A percentile compares a stretch with the other conserved stretches of the same genome.
phyloP scores from a whole-genome alignment of 306 rosid species.

The Benincasa hispida region DNA sequence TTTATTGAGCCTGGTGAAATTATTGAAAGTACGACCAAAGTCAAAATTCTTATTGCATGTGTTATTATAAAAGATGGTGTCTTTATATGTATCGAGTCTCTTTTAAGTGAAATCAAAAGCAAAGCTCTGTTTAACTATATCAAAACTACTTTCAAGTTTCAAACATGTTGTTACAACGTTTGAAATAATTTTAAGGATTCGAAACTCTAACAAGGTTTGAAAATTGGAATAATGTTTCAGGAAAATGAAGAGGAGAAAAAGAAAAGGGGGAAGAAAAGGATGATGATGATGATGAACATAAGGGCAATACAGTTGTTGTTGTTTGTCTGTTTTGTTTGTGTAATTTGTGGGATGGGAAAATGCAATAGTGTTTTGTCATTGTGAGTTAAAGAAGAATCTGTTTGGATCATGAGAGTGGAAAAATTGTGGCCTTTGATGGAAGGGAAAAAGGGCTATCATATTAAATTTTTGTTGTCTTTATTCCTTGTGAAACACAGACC shows the following conservation, averaged over 20 bases:
- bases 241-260: background rate
- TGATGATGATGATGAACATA: background rate
- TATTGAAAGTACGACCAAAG: too few relatives aligned
- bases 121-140: too few relatives aligned
- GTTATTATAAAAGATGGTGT: too few relatives aligned
- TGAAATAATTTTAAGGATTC: background rate
- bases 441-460: background rate
- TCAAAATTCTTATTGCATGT: too few relatives aligned
- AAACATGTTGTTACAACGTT: too few relatives aligned
- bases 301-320: background rate
- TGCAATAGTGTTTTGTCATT: slow-evolving; percentile 39
- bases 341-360: slow-evolving; percentile 5
- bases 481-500: slow-evolving; percentile 14
- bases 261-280: background rate
- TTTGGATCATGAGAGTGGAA: slow-evolving; percentile 10
- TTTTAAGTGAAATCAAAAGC: too few relatives aligned
- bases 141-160: too few relatives aligned
- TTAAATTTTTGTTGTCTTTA: slow-evolving; percentile 25
- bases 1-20: too few relatives aligned
- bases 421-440: slow-evolving; percentile 13
- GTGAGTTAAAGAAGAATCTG: slow-evolving; percentile 7
- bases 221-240: background rate
- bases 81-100: too few relatives aligned
- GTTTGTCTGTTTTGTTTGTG: background rate
- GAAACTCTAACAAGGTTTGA: background rate